These are phyloP conservation scores for Celoporthe dispersa DNA, from an alignment of 2,329 filamentous ascomycete species.

Conservation along the genomic window DNA sequence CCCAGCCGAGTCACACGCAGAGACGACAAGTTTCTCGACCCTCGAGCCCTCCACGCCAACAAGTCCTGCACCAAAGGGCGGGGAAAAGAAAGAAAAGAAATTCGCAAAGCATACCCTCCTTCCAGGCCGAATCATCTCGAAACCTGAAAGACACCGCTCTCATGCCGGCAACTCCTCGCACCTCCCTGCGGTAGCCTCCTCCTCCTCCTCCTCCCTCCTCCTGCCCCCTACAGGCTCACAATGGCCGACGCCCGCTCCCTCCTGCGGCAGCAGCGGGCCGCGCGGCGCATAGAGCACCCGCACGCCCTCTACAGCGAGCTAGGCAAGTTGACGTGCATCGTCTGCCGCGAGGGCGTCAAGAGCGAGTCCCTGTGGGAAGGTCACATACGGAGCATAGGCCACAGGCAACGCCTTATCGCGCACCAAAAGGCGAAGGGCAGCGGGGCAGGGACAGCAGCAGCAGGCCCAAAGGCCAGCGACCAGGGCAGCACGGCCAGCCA, in stretches of 20 bases:
- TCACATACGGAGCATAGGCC: slow-evolving; percentile 57
- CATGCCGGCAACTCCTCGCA: neutral
- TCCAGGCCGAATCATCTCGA: neutral
- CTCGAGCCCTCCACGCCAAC: neutral
- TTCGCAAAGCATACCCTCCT: neutral
- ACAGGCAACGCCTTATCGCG: slow-evolving; percentile 45
- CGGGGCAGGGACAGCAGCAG: slow-evolving; percentile 28
- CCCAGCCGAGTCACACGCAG: neutral
- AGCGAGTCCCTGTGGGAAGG: slow-evolving; percentile 69
- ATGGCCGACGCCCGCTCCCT: slow-evolving; percentile 84
- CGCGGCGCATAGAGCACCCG: slow-evolving; percentile 73
- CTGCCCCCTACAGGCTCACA: slow-evolving; percentile 3
- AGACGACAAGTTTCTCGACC: neutral
- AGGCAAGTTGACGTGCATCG: slow-evolving; percentile 69
- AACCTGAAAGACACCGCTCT: neutral
- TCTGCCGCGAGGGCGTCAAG: slow-evolving; percentile 69
- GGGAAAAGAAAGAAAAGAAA: neutral
- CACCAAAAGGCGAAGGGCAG: slow-evolving; percentile 29
- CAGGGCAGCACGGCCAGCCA: neutral
- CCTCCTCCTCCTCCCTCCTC: neutral
- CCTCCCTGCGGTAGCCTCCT: neutral
- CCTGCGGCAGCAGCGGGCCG: slow-evolving; percentile 75
- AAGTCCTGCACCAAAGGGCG: neutral
- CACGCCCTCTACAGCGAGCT: slow-evolving; percentile 69
- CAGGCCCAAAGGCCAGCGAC: slow-evolving; percentile 27